Evolutionary conservation across 1,284 basidiomycete species (phyloP), one percentile per base, ranked within the genome.

Genomic region (Earliella scabrosa): DNA sequence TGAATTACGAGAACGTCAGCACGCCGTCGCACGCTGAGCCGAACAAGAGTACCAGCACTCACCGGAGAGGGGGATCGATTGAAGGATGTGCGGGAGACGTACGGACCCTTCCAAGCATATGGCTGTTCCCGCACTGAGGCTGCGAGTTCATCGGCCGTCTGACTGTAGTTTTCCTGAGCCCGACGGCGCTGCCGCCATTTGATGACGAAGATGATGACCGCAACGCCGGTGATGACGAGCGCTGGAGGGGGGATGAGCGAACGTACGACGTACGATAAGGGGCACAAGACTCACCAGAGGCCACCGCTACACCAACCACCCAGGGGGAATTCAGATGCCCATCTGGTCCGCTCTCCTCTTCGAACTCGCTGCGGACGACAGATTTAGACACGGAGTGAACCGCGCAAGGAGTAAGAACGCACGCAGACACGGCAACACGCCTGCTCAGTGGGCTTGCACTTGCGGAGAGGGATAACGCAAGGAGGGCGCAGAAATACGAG

Each of bases 41-140:
- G 18, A 6, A 24, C 34, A 3, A 34, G 8, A 2, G 11, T 2
- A 29, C 6, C 6, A 31, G 9, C 11, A 49, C 60, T 45, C 38
- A 62, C 60, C n/a, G 60, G 60, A n/a, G 60, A 55, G 9, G 55
- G 60, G 11, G 57, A 55, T 8, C 60, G 49, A 4, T 50, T 57
- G 26, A 46, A 47, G 23, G 54, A 56, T 16, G 54, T 31, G 14
- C 49, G 44, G 8, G 54, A 56, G 7, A 39, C 31, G 26, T 56
- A 56, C 31, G 54, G 54, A 14, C 54, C 54, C 36, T 46, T 45
- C 54, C 54, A 56, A n/a, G 36, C 38, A 29, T 44, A 41, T 9
- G 43, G 43, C 36, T 35, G 52, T 18, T 41, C 52, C 18, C 21
- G 52, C 27, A 48, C 34, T 14, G 34, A 34, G 4, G 45, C 46